Base-by-base conservation (phyloP, 805 yeast species). In the Candida pini region DNA sequence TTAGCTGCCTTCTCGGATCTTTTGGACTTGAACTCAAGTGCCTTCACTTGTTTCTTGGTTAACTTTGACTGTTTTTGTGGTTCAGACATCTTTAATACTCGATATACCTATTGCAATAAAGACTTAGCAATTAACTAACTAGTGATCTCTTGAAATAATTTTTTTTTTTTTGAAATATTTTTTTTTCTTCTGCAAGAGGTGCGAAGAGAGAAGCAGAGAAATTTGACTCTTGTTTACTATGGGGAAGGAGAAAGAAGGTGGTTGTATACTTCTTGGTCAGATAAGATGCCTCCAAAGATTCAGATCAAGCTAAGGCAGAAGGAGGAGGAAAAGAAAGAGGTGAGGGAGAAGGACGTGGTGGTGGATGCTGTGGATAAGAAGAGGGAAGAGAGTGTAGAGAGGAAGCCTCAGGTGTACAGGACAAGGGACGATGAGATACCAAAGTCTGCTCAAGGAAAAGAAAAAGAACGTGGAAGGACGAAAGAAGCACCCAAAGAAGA, bases 41-140 rank as follows among this genome's bases (percentile, higher is more conserved):
- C 81, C 51, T 79, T 79, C 36, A 64, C 64, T 54, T 80, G 78
- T 49, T 77, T 79, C 63, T 78, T 79, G n/a, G 81, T 73, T 18
- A 78, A 61, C 52, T 76, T 77, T 15, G 17, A 15, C 28, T 32
- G 38, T 26, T 35, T 24, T 29, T 29, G 32, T 31, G 7, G 23
- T 19, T 32, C 36, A 19, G 33, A 25, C 28, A 29, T 28, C n/a
- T n/a, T n/a, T n/a, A n/a, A n/a, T n/a, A n/a, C n/a, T n/a, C n/a
- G n/a, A n/a, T n/a, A n/a, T n/a, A n/a, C n/a, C n/a, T n/a, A n/a
- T n/a, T n/a, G n/a, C n/a, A n/a, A n/a, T n/a, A n/a, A n/a, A n/a
- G n/a, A n/a, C n/a, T n/a, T n/a, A n/a, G n/a, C n/a, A n/a, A n/a
- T n/a, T n/a, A n/a, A n/a, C n/a, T n/a, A n/a, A n/a, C n/a, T n/a